Conservation (phyloP, 257 asterid genomes). For the Nicotiana attenuata region DNA sequence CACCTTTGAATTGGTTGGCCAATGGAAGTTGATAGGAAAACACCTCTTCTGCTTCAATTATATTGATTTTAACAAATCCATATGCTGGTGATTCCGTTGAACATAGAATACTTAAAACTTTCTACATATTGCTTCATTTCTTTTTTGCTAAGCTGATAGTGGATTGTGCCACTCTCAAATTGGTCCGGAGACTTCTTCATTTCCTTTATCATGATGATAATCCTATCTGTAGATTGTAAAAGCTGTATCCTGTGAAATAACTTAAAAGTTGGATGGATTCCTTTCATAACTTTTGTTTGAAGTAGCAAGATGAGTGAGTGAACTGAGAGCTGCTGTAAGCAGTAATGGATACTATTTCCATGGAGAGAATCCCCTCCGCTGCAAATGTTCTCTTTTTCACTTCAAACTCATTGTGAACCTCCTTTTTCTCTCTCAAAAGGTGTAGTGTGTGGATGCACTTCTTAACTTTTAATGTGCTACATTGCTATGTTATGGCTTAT, state of each 20-base stretch:
- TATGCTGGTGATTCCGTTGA: not conserved
- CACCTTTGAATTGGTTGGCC: not conserved
- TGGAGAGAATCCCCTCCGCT: not conserved
- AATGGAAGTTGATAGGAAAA: not conserved
- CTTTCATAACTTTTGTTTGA: not conserved
- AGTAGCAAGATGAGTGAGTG: constrained; percentile 1
- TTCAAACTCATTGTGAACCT: constrained; percentile 2
- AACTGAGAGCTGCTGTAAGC: not conserved
- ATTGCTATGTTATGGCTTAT: not conserved
- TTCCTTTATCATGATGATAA: not conserved
- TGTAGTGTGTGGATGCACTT: not conserved
- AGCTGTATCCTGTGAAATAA: not conserved
- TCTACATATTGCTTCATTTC: not conserved
- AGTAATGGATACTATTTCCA: not conserved
- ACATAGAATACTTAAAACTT: not conserved
- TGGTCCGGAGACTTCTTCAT: not conserved
- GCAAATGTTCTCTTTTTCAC: not conserved
- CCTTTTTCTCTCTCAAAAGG: not conserved
- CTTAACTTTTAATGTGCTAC: not conserved
- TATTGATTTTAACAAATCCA: not conserved
- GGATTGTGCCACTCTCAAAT: not conserved
- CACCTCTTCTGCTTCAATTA: not conserved
- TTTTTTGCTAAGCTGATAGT: not conserved
- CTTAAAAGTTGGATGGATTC: not conserved
- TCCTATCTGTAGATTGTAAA: not conserved